Conservation (phyloP, 345 rosid species). For the Lenwebbia sp. region DNA sequence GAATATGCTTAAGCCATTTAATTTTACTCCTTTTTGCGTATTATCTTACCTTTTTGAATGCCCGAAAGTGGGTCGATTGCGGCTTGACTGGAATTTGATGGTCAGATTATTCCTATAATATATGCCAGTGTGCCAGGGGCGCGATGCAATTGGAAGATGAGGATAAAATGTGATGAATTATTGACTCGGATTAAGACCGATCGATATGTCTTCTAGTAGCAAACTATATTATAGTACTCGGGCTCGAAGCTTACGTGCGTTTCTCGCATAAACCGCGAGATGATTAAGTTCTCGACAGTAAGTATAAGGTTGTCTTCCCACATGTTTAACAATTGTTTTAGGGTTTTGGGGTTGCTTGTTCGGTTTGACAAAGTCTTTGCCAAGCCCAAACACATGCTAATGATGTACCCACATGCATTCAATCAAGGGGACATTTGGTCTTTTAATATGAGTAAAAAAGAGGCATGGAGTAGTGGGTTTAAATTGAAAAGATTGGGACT, state of each 20-base stretch:
- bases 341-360: not conserved
- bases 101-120: not conserved
- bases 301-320: not conserved
- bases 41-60: not conserved
- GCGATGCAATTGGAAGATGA: not conserved
- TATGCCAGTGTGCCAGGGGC: not conserved
- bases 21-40: not conserved
- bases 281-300: not conserved
- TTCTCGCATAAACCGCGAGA: not conserved
- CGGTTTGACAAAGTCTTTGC: not conserved
- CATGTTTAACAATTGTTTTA: not conserved
- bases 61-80: not conserved
- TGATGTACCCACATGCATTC: constrained; percentile 31
- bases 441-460: constrained; percentile 25
- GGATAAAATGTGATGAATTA: not conserved
- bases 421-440: constrained; percentile 72
- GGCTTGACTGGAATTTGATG: not conserved
- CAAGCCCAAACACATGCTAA: not conserved
- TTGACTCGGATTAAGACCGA: not conserved
- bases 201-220: not conserved
- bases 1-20: not conserved
- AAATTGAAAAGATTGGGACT: constrained; percentile 9
- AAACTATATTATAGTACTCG: not conserved
- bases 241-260: not conserved
- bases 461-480: constrained; percentile 15